Percentiles rank a stretch among this genome's conserved stretches.
Evolutionary conservation across 352 stramenopile species (phyloP).

Genomic region (Pythium phragmitis): DNA sequence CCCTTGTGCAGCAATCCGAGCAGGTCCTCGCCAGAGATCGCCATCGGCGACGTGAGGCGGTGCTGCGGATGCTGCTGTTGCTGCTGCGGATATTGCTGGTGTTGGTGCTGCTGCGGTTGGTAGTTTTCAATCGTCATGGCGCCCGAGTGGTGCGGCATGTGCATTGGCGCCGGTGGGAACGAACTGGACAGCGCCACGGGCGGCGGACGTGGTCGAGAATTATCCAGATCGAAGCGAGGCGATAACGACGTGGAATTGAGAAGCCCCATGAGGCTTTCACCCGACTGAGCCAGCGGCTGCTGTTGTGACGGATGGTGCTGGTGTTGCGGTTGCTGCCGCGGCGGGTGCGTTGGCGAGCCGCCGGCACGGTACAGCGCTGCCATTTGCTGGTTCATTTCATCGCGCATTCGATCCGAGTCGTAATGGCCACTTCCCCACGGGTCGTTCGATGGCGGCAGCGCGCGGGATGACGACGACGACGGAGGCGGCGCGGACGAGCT

Average conservation of each 20-base stretch:
- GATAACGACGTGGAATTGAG: slow-evolving; percentile 25
- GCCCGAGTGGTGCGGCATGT: slow-evolving; percentile 12
- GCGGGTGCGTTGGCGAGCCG: slow-evolving; percentile 12
- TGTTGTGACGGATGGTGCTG: slow-evolving; percentile 22
- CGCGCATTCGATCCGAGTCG: slow-evolving; percentile 35
- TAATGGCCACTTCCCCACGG: slow-evolving; percentile 21
- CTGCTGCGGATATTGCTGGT: slow-evolving; percentile 2
- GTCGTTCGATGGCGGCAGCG: neutral
- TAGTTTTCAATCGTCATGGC: slow-evolving; percentile 18
- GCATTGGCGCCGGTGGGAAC: slow-evolving; percentile 15
- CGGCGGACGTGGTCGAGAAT: slow-evolving; percentile 12
- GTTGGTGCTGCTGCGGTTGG: slow-evolving; percentile 17
- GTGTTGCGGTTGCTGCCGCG: slow-evolving; percentile 21
- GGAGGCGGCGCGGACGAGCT: slow-evolving; percentile 8
- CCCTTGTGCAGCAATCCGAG: slow-evolving; percentile 35
- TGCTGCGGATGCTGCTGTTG: slow-evolving; percentile 23
- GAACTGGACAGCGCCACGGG: slow-evolving; percentile 22
- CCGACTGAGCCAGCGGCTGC: slow-evolving; percentile 37
- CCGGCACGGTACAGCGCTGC: slow-evolving; percentile 52
- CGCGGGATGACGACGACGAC: slow-evolving; percentile 19
- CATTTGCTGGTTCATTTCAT: slow-evolving; percentile 84
- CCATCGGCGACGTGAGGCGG: slow-evolving; percentile 4
- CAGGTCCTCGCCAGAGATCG: slow-evolving; percentile 31
- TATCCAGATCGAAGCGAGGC: slow-evolving; percentile 20
- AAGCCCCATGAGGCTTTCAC: slow-evolving; percentile 37